Evolutionary conservation across 345 rosid genomes (phyloP).

Genomic region (Camelina sativa): DNA sequence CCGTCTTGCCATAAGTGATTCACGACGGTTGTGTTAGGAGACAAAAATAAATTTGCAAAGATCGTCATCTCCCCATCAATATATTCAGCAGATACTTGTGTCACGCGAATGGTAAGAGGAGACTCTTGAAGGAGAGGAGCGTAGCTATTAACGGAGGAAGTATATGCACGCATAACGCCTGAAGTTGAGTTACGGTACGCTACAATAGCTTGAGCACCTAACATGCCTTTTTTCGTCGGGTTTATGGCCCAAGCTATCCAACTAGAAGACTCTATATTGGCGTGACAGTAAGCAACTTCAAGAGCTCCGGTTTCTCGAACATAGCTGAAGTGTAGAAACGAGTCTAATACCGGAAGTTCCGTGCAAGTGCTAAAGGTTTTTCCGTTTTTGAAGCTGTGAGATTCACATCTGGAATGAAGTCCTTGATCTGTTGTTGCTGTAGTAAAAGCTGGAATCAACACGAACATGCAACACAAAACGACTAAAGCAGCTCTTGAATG

Average conservation of each 20-base stretch:
- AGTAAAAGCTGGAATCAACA: background rate
- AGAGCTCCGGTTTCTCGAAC: conserved; percentile 43
- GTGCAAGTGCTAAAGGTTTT: conserved; percentile 46
- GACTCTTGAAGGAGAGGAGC: conserved; percentile 39
- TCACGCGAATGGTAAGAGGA: conserved; percentile 53
- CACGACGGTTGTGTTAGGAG: conserved; percentile 34
- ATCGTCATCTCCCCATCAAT: conserved; percentile 50
- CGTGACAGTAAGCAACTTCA: conserved; percentile 60
- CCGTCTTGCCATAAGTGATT: conserved; percentile 68
- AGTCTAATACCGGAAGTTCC: conserved; percentile 53
- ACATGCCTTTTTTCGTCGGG: conserved; percentile 49
- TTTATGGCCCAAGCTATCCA: conserved; percentile 78
- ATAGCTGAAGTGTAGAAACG: conserved; percentile 66
- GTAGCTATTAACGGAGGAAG: conserved; percentile 39
- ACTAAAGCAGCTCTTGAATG: background rate
- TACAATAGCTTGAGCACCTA: conserved; percentile 58
- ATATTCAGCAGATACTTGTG: conserved; percentile 41
- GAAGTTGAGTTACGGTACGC: conserved; percentile 50
- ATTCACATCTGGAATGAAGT: conserved; percentile 34
- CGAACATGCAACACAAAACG: background rate
- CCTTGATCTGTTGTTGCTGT: conserved; percentile 26
- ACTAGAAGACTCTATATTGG: conserved; percentile 41
- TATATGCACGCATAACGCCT: conserved; percentile 48
- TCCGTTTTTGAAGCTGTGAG: conserved; percentile 45
- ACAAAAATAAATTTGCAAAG: conserved; percentile 58